Evolutionary conservation across 306 rosid genomes (phyloP), one percentile per base, ranked within the genome.

Genomic region (Lathyrus tuberosus): DNA sequence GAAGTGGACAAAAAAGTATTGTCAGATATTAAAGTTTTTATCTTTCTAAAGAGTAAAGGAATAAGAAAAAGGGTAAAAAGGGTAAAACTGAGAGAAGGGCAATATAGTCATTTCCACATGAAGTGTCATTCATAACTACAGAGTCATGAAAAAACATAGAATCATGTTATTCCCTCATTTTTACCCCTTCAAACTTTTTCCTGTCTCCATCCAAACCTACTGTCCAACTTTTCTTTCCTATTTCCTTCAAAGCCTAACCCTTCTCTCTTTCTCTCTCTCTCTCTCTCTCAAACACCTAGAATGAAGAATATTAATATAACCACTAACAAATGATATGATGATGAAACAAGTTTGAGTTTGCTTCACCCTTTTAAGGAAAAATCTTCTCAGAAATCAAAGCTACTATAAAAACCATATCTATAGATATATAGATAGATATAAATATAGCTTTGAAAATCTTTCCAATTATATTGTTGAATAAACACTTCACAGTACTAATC

Each of bases 121-220:
- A 88, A 75, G 82, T 79, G 91, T 83, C 93, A 86, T 78, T 91
- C 93, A 82, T 81, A 57, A 64, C 79, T 77, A 73, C 87, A 69
- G 74, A 65, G 82, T 78, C 74, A 77, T 75, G 81, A 86, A 71
- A 79, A 74, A 79, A 57, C n/a, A 14, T 77, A 79, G 84, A 84
- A 86, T 80, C 91, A 85, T 86, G 88, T 79, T 82, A 76, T 82
- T 85, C 83, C 76, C 80, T 76, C 51, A 71, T 64, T 79, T 80
- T 86, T 75, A 58, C 79, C 80, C 67, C 73, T 77, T 57, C 68
- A 35, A 80, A 63, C 86, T 76, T 80, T 83, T 82, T 84, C 77
- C 83, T 76, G 90, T 78, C 79, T 74, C 80, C 56, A 70, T 77
- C 82, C 51, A 69, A 71, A 42, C 82, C 82, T 69, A 64, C 82